Evolutionary conservation across 148 eudicot genomes (phyloP).

Genomic region (Simmondsia chinensis): DNA sequence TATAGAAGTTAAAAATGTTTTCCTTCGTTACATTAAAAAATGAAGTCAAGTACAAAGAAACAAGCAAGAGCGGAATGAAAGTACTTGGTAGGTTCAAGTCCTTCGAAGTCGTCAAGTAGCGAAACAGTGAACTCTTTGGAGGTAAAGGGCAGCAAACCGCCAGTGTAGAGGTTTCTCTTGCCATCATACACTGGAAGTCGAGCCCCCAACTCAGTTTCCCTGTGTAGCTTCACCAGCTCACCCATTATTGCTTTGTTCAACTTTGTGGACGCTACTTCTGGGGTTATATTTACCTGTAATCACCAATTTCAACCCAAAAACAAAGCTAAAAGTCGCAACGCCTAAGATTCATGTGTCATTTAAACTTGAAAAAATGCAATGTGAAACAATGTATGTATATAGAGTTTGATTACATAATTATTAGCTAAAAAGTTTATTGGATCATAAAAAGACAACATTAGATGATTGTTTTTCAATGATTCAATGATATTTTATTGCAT

Average conservation of each 20-base stretch:
- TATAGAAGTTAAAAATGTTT: no score
- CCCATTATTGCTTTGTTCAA: constrained; percentile 50
- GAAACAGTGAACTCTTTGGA: constrained; percentile 36
- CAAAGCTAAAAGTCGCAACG: not conserved
- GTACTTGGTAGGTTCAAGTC: constrained; percentile 34
- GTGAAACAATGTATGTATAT: no score
- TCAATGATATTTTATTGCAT: no score
- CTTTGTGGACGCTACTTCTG: constrained; percentile 43
- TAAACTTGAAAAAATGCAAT: not conserved
- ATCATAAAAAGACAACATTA: no score
- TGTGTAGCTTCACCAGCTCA: constrained; percentile 45
- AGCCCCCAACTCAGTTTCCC: constrained; percentile 46
- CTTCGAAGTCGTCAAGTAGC: constrained; percentile 36
- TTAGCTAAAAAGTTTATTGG: no score
- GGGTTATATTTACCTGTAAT: constrained; percentile 47
- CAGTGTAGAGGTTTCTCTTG: constrained; percentile 44
- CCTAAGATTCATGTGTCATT: not conserved
- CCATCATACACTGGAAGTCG: constrained; percentile 69
- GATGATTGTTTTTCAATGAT: no score
- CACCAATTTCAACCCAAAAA: constrained; percentile 2
- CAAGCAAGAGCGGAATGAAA: not conserved
- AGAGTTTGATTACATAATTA: no score
- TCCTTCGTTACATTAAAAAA: no score
- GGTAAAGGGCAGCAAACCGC: constrained; percentile 49
- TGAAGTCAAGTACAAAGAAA: no score